Base-by-base conservation (phyloP, 495 filamentous ascomycete genomes). In the Neurospora sp. region DNA sequence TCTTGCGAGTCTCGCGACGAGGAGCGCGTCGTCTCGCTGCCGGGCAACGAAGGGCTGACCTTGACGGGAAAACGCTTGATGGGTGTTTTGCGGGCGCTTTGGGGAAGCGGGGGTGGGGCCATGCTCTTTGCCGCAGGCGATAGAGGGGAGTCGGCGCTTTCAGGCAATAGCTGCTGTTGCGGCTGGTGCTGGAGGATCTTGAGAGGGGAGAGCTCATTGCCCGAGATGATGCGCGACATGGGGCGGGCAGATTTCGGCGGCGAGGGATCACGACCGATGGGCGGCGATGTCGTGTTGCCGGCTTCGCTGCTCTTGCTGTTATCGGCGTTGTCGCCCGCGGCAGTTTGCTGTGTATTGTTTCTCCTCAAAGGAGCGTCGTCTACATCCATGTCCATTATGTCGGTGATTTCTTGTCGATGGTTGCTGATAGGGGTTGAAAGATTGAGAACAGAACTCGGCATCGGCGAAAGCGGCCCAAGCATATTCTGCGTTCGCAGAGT, bases 61-160 rank as follows among this genome's bases (percentile, higher is more conserved):
- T 83, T 85, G 73, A 89, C 84, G 19, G 87, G 87, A 73, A 89
- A 89, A 48, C 87, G 81, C 78, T 85, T 86, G 70, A 86, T 85
- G n/a, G 86, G 86, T 0, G 79, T 82, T 75, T 87, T 89, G 70
- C 85, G 79, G 2, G 85, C 81, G 74, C 84, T 85, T 75, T 83
- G 74, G 15, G 76, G 76, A 15, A 81, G 74, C 10, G 75, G 73
- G 1, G 81, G 80, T 3, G 80, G 77, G 24, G 73, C 72, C 79
- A 78, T 78, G 69, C 17, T 66, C 72, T 81, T 80, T 34, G 54
- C 54, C 24, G 6, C 54, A 8, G 54, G 54, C 54, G 28, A 66
- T 66, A 34, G 54, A 66, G 54, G 54, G 54, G 54, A 66, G 1
- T 66, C 54, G 54, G 54, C 28, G 54, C 54, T 66, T 43, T 73